Base-by-base conservation (phyloP, 169 alveolate genomes). In the Cryptosporidium sp. region DNA sequence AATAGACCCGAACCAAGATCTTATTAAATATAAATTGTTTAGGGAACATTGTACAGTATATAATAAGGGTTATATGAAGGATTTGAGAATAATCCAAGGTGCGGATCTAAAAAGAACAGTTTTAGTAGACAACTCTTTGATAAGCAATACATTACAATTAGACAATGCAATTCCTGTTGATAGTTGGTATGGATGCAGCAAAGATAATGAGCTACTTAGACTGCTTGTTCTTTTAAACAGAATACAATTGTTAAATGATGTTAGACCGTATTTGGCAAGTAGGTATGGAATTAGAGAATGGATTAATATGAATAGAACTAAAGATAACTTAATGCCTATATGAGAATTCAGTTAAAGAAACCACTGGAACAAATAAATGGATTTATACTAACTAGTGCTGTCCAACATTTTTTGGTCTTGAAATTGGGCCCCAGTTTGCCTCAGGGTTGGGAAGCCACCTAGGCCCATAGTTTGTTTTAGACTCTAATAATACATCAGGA, bases 401-500 rank as follows among this genome's bases (percentile, higher is more conserved):
- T 10, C 37, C 31, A 29, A 39, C n/a, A n/a, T 45, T 45, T 21
- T 35, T 48, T 45, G 89, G 89, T 23, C 67, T 59, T 21, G 89
- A 80, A 29, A 62, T 84, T n/a, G 95, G 95, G 31, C 97, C 97
- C 97, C 97, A 95, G 74, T 94, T 84, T 10, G 96, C 94, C 12
- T 92, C 91, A 41, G 96, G 96, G 75, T 94, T 93, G 26, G 96
- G 96, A 31, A 94, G 91, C 94, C 95, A 94, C 59, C 92, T 75
- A 16, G 94, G 87, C 12, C 70, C 71, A 39, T 39, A 29, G 16
- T 21, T 52, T 8, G 26, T 59, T 8, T 65, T 80, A 43, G 67
- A 61, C 29, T 37, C 75, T 8, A 80, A 37, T 14, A 80, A 67
- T 31, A 74, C 71, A 23, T 65, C 73, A 26, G 89, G 89, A 31